Evolutionary conservation across 495 filamentous ascomycete genomes (phyloP).

Genomic region (Neurospora pannonica): DNA sequence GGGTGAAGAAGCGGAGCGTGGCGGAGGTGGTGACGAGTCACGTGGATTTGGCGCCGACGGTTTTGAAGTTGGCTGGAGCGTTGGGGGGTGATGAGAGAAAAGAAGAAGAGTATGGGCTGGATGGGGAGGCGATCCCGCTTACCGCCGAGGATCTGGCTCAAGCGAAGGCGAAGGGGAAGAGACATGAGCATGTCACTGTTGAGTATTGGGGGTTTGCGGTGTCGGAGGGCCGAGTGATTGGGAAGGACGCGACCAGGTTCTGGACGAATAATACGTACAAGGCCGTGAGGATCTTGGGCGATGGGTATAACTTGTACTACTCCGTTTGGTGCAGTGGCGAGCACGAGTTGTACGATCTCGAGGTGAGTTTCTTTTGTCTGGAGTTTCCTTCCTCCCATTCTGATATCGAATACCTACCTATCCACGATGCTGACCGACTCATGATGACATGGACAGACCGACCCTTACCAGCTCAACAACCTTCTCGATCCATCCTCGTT

Average conservation of each 20-base stretch:
- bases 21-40: conserved; percentile 56
- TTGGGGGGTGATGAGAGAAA: conserved; percentile 5
- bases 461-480: conserved; percentile 53
- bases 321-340: conserved; percentile 59
- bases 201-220: conserved; percentile 53
- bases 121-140: conserved; percentile 49
- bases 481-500: conserved; percentile 32
- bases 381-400: background rate
- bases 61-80: conserved; percentile 46
- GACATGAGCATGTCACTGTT: conserved; percentile 57
- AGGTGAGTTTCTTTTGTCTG: conserved; percentile 19
- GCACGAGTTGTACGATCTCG: conserved; percentile 55
- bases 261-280: conserved; percentile 56
- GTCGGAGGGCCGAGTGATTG: conserved; percentile 37
- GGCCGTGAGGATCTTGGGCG: conserved; percentile 45
- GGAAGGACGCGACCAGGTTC: conserved; percentile 8
- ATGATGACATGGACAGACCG: conserved; percentile 31
- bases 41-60: conserved; percentile 59
- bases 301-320: conserved; percentile 51
- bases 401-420: background rate
- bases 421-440: background rate
- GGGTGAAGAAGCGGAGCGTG: conserved; percentile 33
- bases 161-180: conserved; percentile 11
- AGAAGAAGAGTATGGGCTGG: conserved; percentile 25
- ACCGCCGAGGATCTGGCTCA: conserved; percentile 18